A percentile compares a stretch with the other conserved stretches of the same genome.
These are phyloP conservation scores for Diplodia corticola DNA, from an alignment of 2,329 filamentous ascomycete genomes.

Conservation along the genomic window DNA sequence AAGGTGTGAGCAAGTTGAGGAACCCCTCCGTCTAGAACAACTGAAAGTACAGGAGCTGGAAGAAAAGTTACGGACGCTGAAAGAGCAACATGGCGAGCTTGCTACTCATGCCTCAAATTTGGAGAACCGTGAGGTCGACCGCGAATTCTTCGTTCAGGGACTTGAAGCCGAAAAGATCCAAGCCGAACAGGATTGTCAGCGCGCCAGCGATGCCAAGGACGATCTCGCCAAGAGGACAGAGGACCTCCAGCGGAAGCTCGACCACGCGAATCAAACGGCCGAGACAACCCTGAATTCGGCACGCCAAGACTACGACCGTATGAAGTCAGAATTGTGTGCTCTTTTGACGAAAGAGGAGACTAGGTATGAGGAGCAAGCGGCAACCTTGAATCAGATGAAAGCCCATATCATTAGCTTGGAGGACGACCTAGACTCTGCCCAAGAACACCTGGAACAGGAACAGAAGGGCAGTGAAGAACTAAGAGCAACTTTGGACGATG, in stretches of 20 bases:
- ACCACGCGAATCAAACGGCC: constrained; percentile 37
- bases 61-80: constrained; percentile 34
- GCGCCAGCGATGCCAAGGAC: constrained; percentile 41
- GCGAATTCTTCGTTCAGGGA: constrained; percentile 38
- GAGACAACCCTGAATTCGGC: constrained; percentile 31
- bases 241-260: constrained; percentile 40
- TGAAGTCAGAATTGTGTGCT: constrained; percentile 42
- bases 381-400: constrained; percentile 12
- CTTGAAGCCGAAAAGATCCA: constrained; percentile 45
- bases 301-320: constrained; percentile 30
- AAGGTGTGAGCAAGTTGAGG: constrained; percentile 57
- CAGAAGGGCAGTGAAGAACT: constrained; percentile 33
- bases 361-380: constrained; percentile 36
- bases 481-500: constrained; percentile 30
- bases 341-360: constrained; percentile 45
- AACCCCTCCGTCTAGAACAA: constrained; percentile 52
- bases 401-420: constrained; percentile 13
- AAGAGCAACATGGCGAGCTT: constrained; percentile 40
- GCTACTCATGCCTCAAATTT: constrained; percentile 36
- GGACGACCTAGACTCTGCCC: not conserved
- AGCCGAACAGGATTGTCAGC: constrained; percentile 41
- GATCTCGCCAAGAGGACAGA: constrained; percentile 38
- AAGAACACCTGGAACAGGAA: constrained; percentile 11
- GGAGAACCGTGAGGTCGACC: constrained; percentile 40
- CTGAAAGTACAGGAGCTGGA: constrained; percentile 38